A percentile compares a stretch with the other conserved stretches of the same genome.
These are phyloP conservation scores for Mariannaea sp. DNA, from an alignment of 2,329 filamentous ascomycete genomes.

Conservation along the genomic window DNA sequence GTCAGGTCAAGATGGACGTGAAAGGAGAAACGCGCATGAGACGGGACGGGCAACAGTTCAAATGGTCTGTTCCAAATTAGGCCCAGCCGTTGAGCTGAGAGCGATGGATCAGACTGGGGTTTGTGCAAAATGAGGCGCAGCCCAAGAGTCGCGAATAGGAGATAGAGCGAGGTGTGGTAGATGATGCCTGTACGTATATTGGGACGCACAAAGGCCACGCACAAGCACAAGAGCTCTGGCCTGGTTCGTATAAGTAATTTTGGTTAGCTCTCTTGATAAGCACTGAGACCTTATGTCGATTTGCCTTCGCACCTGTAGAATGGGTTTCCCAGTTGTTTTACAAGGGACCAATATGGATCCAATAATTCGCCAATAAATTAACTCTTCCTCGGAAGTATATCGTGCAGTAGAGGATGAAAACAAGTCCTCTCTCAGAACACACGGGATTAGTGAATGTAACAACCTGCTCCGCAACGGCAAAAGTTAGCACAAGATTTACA, in stretches of 20 bases:
- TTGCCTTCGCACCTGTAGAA: too few species aligned
- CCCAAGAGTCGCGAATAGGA: conserved; percentile 6
- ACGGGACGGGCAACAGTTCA: conserved; percentile 9
- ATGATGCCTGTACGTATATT: conserved; percentile 6
- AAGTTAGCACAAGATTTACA: not conserved
- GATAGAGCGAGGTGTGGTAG: not conserved
- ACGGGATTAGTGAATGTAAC: not conserved
- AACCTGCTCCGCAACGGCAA: not conserved
- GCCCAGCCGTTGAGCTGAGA: conserved; percentile 15
- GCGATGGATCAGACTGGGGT: conserved; percentile 3
- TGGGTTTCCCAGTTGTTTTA: too few species aligned
- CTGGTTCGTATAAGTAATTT: not conserved
- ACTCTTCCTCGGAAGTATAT: not conserved
- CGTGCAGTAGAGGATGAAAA: not conserved
- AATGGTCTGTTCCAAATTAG: conserved; percentile 21
- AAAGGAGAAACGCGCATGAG: conserved; percentile 10
- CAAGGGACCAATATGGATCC: conserved; percentile 8
- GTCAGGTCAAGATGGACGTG: conserved; percentile 6
- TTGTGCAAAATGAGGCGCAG: conserved; percentile 13
- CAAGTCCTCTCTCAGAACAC: too few species aligned
- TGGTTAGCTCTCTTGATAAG: not conserved
- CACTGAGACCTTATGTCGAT: not conserved
- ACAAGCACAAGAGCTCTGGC: not conserved
- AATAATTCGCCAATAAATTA: conserved; percentile 9
- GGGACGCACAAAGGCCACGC: not conserved